Conservation (phyloP, 441 rosid species). For the Hypseocharis bilobata region DNA sequence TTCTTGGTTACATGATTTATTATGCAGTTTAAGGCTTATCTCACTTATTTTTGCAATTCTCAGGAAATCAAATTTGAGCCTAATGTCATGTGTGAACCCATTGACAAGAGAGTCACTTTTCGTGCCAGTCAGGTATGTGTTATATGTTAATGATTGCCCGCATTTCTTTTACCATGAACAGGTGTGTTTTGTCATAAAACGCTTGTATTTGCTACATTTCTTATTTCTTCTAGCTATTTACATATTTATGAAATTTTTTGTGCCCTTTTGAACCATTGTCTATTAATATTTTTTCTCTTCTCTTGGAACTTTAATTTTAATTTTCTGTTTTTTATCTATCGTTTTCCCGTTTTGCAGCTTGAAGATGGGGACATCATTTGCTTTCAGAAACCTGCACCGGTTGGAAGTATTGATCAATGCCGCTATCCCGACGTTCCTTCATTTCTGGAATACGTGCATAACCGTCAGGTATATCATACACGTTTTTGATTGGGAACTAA, state of each 20-base stretch:
- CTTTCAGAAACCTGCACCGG: conserved; percentile 40
- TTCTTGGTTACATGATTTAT: background rate
- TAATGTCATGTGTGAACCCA: conserved; percentile 48
- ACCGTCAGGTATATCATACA: conserved; percentile 42
- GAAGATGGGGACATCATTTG: conserved; percentile 68
- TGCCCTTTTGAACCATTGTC: too few relatives aligned
- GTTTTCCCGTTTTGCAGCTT: conserved; percentile 28
- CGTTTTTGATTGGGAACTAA: background rate
- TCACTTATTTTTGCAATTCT: conserved; percentile 12
- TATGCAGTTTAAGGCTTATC: background rate
- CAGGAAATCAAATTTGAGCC: conserved; percentile 71
- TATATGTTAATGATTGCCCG: background rate
- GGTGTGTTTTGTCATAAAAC: too few relatives aligned
- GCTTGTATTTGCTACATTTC: too few relatives aligned
- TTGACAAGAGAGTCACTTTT: conserved; percentile 46
- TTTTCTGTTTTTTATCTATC: background rate
- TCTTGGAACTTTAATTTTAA: background rate
- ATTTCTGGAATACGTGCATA: conserved; percentile 58
- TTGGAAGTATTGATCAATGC: conserved; percentile 32
- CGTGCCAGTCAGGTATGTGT: conserved; percentile 42
- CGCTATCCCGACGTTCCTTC: conserved; percentile 56
- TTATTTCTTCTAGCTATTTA: background rate
- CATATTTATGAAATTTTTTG: conserved; percentile 1
- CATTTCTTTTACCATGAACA: too few relatives aligned
- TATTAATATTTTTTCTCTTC: conserved; percentile 17